Percentiles rank a stretch among this genome's conserved stretches.
phyloP scores from a whole-genome alignment of 2,329 filamentous ascomycete species.

The Microcera coccophila region DNA sequence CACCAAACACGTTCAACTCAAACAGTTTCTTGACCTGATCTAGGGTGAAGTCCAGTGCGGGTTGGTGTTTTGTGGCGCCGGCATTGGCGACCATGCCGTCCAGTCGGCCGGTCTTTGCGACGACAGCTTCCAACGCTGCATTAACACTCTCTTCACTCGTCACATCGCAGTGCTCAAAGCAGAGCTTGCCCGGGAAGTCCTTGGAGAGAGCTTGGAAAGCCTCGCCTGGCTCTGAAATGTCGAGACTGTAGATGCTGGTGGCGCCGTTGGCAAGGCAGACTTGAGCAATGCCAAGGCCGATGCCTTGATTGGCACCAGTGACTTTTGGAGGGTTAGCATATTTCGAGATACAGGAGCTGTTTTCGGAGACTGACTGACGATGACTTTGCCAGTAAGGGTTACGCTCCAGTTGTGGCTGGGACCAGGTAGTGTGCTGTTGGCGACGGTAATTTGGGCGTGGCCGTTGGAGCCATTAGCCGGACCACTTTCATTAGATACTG shows the following conservation, averaged over 20 bases:
- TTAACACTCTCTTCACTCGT: conserved; percentile 40
- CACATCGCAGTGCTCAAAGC: conserved; percentile 45
- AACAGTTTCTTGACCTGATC: conserved; percentile 33
- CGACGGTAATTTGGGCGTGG: no score
- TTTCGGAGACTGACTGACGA: conserved; percentile 38
- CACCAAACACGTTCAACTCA: conserved; percentile 37
- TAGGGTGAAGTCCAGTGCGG: conserved; percentile 42
- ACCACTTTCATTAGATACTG: no score
- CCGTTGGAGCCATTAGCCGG: no score
- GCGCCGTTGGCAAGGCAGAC: conserved; percentile 44
- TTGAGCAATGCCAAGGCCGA: conserved; percentile 45
- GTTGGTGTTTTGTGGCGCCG: conserved; percentile 49
- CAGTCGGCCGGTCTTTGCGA: conserved; percentile 36
- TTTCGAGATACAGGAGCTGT: conserved; percentile 1
- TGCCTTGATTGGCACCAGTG: conserved; percentile 43
- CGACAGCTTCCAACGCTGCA: conserved; percentile 39
- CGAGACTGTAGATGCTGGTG: conserved; percentile 26
- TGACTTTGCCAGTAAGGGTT: conserved; percentile 36
- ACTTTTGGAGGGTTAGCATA: conserved; percentile 9
- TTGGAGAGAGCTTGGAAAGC: conserved; percentile 32
- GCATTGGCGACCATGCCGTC: conserved; percentile 50
- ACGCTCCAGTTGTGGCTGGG: conserved; percentile 34
- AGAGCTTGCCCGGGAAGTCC: conserved; percentile 38
- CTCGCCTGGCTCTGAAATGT: conserved; percentile 25
- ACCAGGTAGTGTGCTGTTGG: conserved; percentile 33